Base-by-base conservation (phyloP, 2,329 filamentous ascomycete species). In the Lachnum nothofagi region DNA sequence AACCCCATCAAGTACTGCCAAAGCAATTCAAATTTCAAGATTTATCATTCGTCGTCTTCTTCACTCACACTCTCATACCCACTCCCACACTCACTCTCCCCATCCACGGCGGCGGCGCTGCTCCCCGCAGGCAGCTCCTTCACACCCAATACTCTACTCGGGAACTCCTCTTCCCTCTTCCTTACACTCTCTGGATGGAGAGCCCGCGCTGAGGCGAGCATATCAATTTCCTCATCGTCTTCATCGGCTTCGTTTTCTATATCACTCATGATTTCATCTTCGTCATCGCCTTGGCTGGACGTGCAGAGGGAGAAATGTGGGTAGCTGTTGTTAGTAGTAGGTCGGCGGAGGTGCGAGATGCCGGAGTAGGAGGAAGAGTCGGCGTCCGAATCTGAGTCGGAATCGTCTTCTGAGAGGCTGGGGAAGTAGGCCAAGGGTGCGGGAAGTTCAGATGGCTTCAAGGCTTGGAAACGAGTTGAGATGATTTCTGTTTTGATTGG, bases 391-490 rank as follows among this genome's bases (percentile, higher is more conserved):
- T 58, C 54, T 1, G 49, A 58, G 9, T 49, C 50, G 4, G 45
- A 33, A 20, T 46, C 48, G 2, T 51, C 54, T 35, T 42, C 52
- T 7, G 53, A 52, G 5, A 43, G 40, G 4, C 35, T 16, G 2
- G 38, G 38, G 35, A 52, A 54, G n/a, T 57, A 61, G 10, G 37
- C 46, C 3, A 50, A 34, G 25, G 61, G 56, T 3, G 51, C 35
- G 6, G 61, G 61, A 4, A 63, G 44, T 31, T 48, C 23, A 1
- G 58, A 60, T 20, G 60, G 59, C 8, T 48, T 29, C 0, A 61
- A 42, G 2, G 44, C 17, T 8, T 38, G 24, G n/a, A 48, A 27
- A 3, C 40, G 25, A 5, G 49, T 42, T 2, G 55, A 54, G 12
- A 61, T 14, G n/a, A 60, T 45, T 40, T 61, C 50, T 14, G 42